Evolutionary conservation across 139 green algal species (phyloP).

Genomic region (Coelastrella sp.): DNA sequence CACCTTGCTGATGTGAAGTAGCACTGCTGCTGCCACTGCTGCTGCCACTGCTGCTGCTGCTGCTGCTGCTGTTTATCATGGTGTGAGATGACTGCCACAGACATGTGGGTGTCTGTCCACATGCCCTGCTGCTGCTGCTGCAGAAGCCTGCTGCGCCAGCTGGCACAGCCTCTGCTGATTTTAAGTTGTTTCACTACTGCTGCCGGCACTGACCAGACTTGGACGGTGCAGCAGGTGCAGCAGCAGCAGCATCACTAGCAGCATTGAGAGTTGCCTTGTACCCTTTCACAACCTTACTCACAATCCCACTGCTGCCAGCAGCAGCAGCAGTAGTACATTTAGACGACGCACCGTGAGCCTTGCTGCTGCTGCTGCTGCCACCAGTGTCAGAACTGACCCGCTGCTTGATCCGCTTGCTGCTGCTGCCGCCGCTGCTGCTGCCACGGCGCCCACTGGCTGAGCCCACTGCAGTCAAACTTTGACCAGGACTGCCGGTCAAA

Average conservation of each 20-base stretch:
- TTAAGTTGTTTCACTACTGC: neutral
- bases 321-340: neutral
- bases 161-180: neutral
- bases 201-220: neutral
- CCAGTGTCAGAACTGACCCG: neutral
- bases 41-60: neutral
- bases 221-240: neutral
- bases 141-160: neutral
- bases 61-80: neutral
- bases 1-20: too few relatives aligned
- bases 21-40: neutral
- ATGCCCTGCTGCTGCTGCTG: neutral
- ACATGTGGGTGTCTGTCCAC: neutral
- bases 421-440: conserved; percentile 10
- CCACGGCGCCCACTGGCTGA: neutral
- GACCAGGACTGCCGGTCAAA: neutral
- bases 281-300: conserved; percentile 6
- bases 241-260: neutral
- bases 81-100: neutral
- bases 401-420: neutral
- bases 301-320: neutral
- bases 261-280: neutral
- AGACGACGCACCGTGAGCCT: neutral
- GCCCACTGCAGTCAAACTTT: neutral
- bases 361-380: neutral